Conservation (phyloP, 805 yeast genomes). For the Priceomyces castillae region DNA sequence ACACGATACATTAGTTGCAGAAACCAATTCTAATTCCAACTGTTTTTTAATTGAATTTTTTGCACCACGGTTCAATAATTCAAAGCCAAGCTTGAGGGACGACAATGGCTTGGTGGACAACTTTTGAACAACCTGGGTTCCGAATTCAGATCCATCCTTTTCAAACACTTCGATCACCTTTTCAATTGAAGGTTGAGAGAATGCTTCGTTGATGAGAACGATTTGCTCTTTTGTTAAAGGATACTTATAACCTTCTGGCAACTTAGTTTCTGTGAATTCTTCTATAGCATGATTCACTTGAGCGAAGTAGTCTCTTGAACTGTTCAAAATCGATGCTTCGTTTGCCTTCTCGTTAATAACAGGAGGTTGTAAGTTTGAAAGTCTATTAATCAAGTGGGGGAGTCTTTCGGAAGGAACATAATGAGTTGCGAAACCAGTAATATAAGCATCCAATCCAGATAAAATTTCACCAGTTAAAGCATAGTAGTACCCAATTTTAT, state of each 20-base stretch:
- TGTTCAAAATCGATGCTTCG: conserved; percentile 16
- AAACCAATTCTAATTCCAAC: conserved; percentile 65
- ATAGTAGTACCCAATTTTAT: conserved; percentile 78
- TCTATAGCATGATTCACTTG: conserved; percentile 72
- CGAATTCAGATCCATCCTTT: conserved; percentile 62
- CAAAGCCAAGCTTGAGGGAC: conserved; percentile 72
- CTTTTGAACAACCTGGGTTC: conserved; percentile 52
- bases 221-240: conserved; percentile 56
- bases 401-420: conserved; percentile 69
- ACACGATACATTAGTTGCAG: conserved; percentile 74
- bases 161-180: conserved; percentile 53
- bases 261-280: conserved; percentile 63
- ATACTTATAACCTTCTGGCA: conserved; percentile 62
- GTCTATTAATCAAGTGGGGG: conserved; percentile 58
- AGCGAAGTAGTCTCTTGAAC: conserved; percentile 42
- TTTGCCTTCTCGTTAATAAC: conserved; percentile 28
- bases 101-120: conserved; percentile 69
- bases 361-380: conserved; percentile 57
- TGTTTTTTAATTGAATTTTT: conserved; percentile 60
- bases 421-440: conserved; percentile 88
- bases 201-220: conserved; percentile 64
- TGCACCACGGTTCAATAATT: conserved; percentile 61
- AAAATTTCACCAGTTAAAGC: conserved; percentile 84
- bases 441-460: conserved; percentile 74
- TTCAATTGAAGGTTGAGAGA: conserved; percentile 52